Evolutionary conservation across 495 filamentous ascomycete genomes (phyloP), one percentile per base, ranked within the genome.

Genomic region (Hypoxylon lienhwacheense): DNA sequence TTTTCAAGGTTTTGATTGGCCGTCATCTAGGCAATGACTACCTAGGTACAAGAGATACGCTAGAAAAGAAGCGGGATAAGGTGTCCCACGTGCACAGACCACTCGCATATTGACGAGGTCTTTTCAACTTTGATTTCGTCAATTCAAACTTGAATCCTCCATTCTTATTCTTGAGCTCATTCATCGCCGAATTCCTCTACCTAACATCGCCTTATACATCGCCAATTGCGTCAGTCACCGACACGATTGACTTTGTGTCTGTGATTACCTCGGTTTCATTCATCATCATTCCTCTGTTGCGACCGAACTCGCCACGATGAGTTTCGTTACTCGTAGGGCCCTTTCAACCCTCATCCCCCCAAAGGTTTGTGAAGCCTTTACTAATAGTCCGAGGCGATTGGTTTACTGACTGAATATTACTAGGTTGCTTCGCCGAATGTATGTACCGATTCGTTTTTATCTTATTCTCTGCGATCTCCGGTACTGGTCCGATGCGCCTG

Each of bases 311-410:
- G 69, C 70, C 82, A 87, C 76, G 73, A 97, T 96, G 92, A 96
- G 90, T 77, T 90, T 81, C 83, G 82, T 93, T 65, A 79, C 82
- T 64, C 87, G 86, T 73, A 83, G 92, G 73, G 86, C 82, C 81
- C 86, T 99, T 68, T 97, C 95, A 67, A 96, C 95, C 80, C 82
- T 99, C 70, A 95, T 99, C 72, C 93, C 93, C 63, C 93, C 93
- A 62, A 97, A 97, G 87, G 91, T 92, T 83, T 58, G 82, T 62
- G 51, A 15, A n/a, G 33, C n/a, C 57, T 44, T 36, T 31, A 26
- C 17, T 32, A 5, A 16, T 16, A 20, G 20, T 16, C 33, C 11
- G 7, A 16, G 25, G 17, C 32, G n/a, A n/a, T n/a, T 32, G 20
- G 14, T 12, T 29, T 67, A 47, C 70, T 78, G 53, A 77, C 52